phyloP scores from a whole-genome alignment of 345 rosid species.

The Anacardium occidentale region DNA sequence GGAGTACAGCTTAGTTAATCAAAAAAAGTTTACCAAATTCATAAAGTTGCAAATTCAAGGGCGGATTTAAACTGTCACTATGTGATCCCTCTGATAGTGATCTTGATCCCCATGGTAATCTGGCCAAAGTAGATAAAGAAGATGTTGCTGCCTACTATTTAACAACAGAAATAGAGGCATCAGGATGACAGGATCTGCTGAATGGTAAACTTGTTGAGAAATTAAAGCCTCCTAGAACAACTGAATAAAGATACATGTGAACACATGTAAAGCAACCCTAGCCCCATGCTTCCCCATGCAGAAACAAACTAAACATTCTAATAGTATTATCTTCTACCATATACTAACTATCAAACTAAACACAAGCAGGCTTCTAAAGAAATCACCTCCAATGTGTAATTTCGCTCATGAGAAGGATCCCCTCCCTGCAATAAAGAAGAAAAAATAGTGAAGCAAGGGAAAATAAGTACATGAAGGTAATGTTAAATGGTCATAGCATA shows the following conservation, averaged over 20 bases:
- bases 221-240: background rate
- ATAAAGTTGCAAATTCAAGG: conserved; percentile 59
- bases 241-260: background rate
- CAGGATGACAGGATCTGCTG: background rate
- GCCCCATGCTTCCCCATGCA: background rate
- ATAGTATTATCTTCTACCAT: background rate
- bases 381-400: conserved; percentile 61
- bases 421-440: conserved; percentile 52
- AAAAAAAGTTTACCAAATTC: conserved; percentile 59
- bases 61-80: conserved; percentile 34
- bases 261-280: background rate
- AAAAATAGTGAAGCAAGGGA: conserved; percentile 1
- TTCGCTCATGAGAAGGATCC: conserved; percentile 68
- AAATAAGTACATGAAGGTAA: background rate
- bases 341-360: background rate
- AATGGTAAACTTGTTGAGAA: background rate
- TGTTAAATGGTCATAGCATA: background rate
- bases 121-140: conserved; percentile 58
- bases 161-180: conserved; percentile 11
- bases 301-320: background rate
- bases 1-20: background rate
- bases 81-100: conserved; percentile 30
- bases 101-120: conserved; percentile 80
- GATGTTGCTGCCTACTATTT: conserved; percentile 62
- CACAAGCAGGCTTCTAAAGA: background rate